Base-by-base conservation (phyloP, 2,329 filamentous ascomycete genomes). In the Nectriaceae sp. region DNA sequence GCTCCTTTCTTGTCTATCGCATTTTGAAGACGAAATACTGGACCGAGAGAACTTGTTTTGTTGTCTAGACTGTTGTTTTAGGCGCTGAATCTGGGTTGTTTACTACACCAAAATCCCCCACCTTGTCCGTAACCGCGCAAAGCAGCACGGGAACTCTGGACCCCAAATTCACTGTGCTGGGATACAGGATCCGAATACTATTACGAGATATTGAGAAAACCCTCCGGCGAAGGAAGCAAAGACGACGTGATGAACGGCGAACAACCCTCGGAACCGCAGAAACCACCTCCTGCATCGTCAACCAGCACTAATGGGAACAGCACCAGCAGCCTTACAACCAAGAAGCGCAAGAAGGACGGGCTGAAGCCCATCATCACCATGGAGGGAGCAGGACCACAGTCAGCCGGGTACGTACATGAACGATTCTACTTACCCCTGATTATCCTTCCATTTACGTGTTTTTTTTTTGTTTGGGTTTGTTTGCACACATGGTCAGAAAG, bases 351-450 rank as follows among this genome's bases (percentile, higher is more conserved):
- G 75, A 90, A 90, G 78, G 84, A 86, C 36, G 79, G 78, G 45
- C 73, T 89, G 58, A 88, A 89, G 72, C 87, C 87, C 62, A 89
- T 90, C 65, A 87, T 90, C 70, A 90, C 86, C 35, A 87, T 80
- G 50, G 85, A 89, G 62, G 76, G 71, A 74, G 69, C 69, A 40
- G 47, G 43, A 11, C 52, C 54, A 40, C 56, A 61, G 29, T 26
- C 49, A n/a, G 42, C 52, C 16, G 72, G 65, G 71, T 75, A 67
- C 49, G 71, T 75, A 62, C 44, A 39, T 16, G 31, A 37, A 21
- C 37, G 41, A 15, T 22, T 50, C 42, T 22, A 15, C 40, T 24
- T 21, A 37, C 33, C 33, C 33, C 33, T 50, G 36, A 20, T 44
- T 18, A 40, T 46, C 19, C 42, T 50, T 29, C 29, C 24, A 42